Conservation (phyloP, 2,329 filamentous ascomycete genomes). For the Alternaria sp. region DNA sequence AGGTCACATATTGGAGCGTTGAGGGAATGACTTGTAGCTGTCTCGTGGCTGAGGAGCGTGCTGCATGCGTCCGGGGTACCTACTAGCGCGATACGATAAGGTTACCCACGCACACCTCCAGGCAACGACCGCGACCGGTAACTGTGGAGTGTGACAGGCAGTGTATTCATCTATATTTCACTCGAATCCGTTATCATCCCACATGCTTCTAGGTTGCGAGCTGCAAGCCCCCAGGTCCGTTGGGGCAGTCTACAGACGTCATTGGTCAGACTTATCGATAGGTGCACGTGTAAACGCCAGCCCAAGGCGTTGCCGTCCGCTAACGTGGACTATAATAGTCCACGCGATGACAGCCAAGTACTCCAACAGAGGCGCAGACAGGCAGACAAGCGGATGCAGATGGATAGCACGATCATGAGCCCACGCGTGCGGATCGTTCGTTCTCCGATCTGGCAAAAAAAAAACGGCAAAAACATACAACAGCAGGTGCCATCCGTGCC, state of each 20-base stretch:
- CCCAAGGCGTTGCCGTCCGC: not conserved
- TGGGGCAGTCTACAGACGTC: constrained; percentile 7
- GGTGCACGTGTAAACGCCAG: constrained; percentile 1
- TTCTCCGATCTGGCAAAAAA: not conserved
- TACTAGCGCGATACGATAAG: constrained; percentile 20
- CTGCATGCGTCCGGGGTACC: not conserved
- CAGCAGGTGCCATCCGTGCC: not conserved
- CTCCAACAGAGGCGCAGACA: not conserved
- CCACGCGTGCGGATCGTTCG: not conserved
- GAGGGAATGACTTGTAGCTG: constrained; percentile 23
- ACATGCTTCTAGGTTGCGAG: not conserved
- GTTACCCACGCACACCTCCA: constrained; percentile 10
- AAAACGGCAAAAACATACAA: not conserved
- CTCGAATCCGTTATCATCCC: constrained; percentile 5
- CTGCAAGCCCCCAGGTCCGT: not conserved
- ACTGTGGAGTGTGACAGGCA: not conserved
- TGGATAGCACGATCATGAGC: not conserved
- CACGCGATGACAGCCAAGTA: constrained; percentile 1
- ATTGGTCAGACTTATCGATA: constrained; percentile 16
- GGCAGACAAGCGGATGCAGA: not conserved
- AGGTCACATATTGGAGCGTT: constrained; percentile 43
- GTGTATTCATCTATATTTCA: not conserved
- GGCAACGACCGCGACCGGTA: constrained; percentile 8
- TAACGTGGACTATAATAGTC: not conserved
- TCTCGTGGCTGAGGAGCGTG: not conserved